Conservation (phyloP, 768 basidiomycete genomes). For the Amanita phalloides region DNA sequence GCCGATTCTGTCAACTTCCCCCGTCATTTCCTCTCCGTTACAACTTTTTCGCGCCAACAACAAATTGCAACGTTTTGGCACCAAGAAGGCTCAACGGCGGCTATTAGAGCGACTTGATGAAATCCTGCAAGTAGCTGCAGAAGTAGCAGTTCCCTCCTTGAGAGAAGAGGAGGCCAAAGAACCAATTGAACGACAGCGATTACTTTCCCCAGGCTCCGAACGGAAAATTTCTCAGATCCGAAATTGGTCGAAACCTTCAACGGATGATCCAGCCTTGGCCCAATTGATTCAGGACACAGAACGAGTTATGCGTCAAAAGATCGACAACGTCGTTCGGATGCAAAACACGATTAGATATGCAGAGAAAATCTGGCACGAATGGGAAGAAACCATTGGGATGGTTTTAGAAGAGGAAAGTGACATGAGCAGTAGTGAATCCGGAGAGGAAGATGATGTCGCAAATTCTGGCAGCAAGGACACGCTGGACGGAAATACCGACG, state of each 20-base stretch:
- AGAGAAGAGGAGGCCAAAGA: slow-evolving; percentile 89
- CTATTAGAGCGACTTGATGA: slow-evolving; percentile 83
- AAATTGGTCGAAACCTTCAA: slow-evolving; percentile 78
- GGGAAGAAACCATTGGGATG: slow-evolving; percentile 82
- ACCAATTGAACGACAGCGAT: slow-evolving; percentile 84
- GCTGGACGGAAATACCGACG: slow-evolving; percentile 15
- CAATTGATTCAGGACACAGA: slow-evolving; percentile 84
- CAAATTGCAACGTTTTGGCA: slow-evolving; percentile 70
- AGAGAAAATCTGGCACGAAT: slow-evolving; percentile 95
- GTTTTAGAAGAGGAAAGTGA: slow-evolving; percentile 35
- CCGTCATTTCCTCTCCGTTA: slow-evolving; percentile 63
- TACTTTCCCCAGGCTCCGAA: slow-evolving; percentile 86
- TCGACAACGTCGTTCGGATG: slow-evolving; percentile 91
- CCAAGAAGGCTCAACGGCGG: slow-evolving; percentile 73
- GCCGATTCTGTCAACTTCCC: slow-evolving; percentile 68
- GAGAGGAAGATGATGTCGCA: slow-evolving; percentile 25
- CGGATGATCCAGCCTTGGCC: slow-evolving; percentile 75
- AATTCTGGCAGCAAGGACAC: slow-evolving; percentile 13
- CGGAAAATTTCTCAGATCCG: slow-evolving; percentile 75
- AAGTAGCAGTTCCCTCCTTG: slow-evolving; percentile 79
- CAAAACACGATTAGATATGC: slow-evolving; percentile 95
- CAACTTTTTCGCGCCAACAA: slow-evolving; percentile 60
- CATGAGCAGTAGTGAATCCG: slow-evolving; percentile 40
- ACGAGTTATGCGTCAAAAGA: slow-evolving; percentile 84
- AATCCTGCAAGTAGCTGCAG: slow-evolving; percentile 65